Evolutionary conservation across 1,284 basidiomycete genomes (phyloP), one percentile per base, ranked within the genome.

Genomic region (Xerocomus minutiporus): DNA sequence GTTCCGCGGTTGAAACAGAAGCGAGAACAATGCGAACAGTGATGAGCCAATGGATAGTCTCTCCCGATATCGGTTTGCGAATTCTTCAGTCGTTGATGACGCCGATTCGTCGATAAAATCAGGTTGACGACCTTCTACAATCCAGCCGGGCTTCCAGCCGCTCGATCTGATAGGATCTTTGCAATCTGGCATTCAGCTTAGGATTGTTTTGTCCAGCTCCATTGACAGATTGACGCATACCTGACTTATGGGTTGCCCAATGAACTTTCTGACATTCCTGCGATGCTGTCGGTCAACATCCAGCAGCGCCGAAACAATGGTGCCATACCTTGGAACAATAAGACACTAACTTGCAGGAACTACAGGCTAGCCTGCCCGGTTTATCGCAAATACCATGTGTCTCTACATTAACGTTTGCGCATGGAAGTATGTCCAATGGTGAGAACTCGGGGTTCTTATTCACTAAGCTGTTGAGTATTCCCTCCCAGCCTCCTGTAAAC

Each of bases 291-390:
- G 38, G 15, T 46, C 23, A 38, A 26, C 6, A 13, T 40, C 25
- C 11, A 26, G 15, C 17, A 17, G 23, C 23, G 9, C n/a, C n/a
- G 39, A 5, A 5, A 44, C 34, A 35, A 49, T 54, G 61, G 41
- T 38, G 0, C 4, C 43, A 31, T 53, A 59, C 67, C 54, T 70
- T 68, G 8, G 73, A 75, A 55, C 73, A 75, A 50, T 75, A 75
- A 6, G 71, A 72, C 0, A 74, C 73, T 4, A 75, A 57, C 49
- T 55, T 71, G 50, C 73, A 75, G 11, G 54, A 57, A 38, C 64
- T 56, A 51, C 74, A 75, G 6, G 66, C 58, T 54, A 59, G 48
- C 5, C 57, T 67, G 2, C 71, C 73, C 1, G 57, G 57, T 1
- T 66, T 61, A 4, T 53, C 31, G 51, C 73, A 74, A 41, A 39